Conservation (phyloP, 2,329 filamentous ascomycete genomes). For the Ascochyta clinopodiicola region DNA sequence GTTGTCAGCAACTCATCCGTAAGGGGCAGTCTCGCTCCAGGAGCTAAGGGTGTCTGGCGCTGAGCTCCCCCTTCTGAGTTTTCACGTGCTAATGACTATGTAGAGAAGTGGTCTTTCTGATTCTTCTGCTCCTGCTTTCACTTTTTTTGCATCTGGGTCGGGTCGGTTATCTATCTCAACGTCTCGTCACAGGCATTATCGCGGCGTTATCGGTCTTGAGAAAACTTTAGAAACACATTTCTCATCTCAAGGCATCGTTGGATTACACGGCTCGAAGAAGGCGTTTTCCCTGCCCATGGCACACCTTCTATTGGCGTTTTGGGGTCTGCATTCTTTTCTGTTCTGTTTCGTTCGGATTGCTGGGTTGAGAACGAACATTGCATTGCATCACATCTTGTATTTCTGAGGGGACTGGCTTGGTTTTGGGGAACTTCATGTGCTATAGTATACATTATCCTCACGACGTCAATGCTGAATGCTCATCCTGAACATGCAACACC, state of each 20-base stretch:
- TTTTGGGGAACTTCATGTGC: no score
- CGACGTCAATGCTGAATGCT: no score
- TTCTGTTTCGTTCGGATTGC: not conserved
- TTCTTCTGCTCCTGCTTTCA: not conserved
- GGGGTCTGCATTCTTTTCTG: not conserved
- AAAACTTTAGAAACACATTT: not conserved
- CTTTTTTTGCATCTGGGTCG: slow-evolving; percentile 9
- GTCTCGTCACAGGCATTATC: not conserved
- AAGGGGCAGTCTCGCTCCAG: slow-evolving; percentile 40
- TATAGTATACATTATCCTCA: no score
- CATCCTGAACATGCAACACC: no score
- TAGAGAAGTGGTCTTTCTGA: slow-evolving; percentile 11
- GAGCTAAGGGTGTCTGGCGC: slow-evolving; percentile 43
- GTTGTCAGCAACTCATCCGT: slow-evolving; percentile 40
- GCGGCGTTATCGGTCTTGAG: slow-evolving; percentile 6
- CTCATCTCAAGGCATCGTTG: slow-evolving; percentile 7
- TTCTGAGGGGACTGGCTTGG: no score
- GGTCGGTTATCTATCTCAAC: not conserved
- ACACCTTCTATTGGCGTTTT: slow-evolving; percentile 7
- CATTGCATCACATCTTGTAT: no score
- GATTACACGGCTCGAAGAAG: not conserved
- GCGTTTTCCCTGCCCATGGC: slow-evolving; percentile 7
- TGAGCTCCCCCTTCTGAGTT: slow-evolving; percentile 19
- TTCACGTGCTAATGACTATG: slow-evolving; percentile 13
- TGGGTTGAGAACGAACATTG: no score